phyloP scores from a whole-genome alignment of 345 rosid species.

The Isatis tinctoria region DNA sequence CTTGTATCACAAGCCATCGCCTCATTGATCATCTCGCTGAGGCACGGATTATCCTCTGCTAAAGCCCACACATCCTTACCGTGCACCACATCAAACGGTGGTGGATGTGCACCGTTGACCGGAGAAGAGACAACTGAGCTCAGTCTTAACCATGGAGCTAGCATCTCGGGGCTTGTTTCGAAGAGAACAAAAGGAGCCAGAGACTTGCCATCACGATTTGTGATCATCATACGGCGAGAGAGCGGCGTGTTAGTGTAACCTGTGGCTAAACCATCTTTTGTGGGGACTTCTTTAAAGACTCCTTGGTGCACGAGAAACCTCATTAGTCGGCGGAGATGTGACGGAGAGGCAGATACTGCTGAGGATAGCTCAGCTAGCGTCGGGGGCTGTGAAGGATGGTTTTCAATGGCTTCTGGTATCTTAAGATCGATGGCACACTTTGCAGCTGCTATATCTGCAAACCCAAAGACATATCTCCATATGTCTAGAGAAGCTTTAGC shows the following conservation, averaged over 20 bases:
- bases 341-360: constrained; percentile 41
- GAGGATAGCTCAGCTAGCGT: constrained; percentile 51
- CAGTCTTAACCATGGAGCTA: constrained; percentile 57
- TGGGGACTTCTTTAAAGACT: constrained; percentile 41
- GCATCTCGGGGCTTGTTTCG: constrained; percentile 46
- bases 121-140: constrained; percentile 35
- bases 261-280: constrained; percentile 1
- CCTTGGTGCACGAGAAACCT: constrained; percentile 52
- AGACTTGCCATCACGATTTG: constrained; percentile 35
- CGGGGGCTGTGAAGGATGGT: constrained; percentile 40
- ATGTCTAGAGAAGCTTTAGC: constrained; percentile 43
- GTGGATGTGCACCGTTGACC: neutral
- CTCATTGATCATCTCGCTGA: constrained; percentile 42
- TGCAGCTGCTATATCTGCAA: constrained; percentile 49
- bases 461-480: constrained; percentile 56
- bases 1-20: constrained; percentile 69
- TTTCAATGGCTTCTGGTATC: constrained; percentile 57
- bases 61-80: constrained; percentile 51
- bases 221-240: constrained; percentile 46
- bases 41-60: constrained; percentile 34
- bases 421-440: constrained; percentile 81
- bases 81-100: constrained; percentile 48
- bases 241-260: constrained; percentile 53
- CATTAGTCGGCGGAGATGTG: constrained; percentile 58
- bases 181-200: constrained; percentile 43